Evolutionary conservation across 768 basidiomycete genomes (phyloP).

Genomic region (Lanmaoa rubissima): DNA sequence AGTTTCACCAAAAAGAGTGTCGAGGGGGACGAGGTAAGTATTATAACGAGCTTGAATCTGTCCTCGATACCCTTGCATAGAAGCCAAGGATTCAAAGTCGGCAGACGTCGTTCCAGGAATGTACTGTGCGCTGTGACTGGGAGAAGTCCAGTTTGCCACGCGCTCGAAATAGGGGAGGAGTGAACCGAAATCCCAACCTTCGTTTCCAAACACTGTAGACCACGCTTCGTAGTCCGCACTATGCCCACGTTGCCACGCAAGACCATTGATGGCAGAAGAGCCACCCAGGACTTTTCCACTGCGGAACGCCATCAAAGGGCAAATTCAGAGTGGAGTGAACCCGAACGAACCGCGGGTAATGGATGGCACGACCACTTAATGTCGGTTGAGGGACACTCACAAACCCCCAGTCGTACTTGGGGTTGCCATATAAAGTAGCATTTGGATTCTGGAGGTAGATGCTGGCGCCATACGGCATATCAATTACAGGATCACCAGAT

Average conservation of each 20-base stretch:
- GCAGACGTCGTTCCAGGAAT: background rate
- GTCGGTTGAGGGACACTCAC: background rate
- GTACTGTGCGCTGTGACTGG: background rate
- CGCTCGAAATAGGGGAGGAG: background rate
- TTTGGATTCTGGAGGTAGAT: background rate
- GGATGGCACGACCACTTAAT: background rate
- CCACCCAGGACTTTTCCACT: constrained; percentile 4
- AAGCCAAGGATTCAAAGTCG: background rate
- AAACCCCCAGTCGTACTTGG: background rate
- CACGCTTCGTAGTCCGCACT: background rate
- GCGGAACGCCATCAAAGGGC: background rate
- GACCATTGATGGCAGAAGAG: background rate
- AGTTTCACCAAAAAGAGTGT: background rate
- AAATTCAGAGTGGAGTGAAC: background rate
- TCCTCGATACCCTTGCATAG: background rate
- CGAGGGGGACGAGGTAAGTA: background rate
- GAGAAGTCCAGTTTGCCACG: background rate
- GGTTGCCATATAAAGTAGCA: background rate
- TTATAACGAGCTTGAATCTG: background rate
- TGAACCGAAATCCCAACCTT: background rate
- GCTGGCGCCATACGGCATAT: background rate
- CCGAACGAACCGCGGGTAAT: background rate
- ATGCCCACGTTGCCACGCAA: background rate
- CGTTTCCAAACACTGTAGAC: background rate
- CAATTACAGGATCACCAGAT: background rate